A percentile compares a stretch with the other conserved stretches of the same genome.
These are phyloP conservation scores for Aspergillus uvarum DNA, from an alignment of 2,329 filamentous ascomycete species.

Conservation along the genomic window DNA sequence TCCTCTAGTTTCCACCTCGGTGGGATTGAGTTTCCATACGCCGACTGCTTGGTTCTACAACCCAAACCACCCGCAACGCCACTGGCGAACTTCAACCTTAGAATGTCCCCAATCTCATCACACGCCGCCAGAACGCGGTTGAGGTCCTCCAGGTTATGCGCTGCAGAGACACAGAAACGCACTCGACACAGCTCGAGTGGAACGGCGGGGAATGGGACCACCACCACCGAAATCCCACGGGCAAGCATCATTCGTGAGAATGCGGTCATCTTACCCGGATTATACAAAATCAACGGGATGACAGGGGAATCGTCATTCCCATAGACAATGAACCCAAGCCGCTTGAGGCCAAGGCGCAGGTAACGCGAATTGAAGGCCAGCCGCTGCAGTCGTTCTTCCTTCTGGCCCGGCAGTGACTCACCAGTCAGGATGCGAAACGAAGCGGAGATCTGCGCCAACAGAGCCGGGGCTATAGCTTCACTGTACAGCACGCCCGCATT, in stretches of 20 bases:
- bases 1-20: constrained; percentile 71
- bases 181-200: constrained; percentile 92
- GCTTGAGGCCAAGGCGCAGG: constrained; percentile 94
- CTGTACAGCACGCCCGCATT: constrained; percentile 86
- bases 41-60: constrained; percentile 69
- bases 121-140: constrained; percentile 86
- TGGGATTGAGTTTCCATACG: constrained; percentile 33
- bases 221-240: constrained; percentile 94
- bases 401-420: constrained; percentile 86
- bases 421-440: constrained; percentile 87
- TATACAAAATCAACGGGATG: constrained; percentile 89
- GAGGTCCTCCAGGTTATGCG: constrained; percentile 97
- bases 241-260: constrained; percentile 99
- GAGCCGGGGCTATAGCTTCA: constrained; percentile 82
- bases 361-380: constrained; percentile 98
- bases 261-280: constrained; percentile 95
- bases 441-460: constrained; percentile 85
- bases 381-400: constrained; percentile 90
- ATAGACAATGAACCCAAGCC: constrained; percentile 93
- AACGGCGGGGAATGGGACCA: constrained; percentile 95
- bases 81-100: constrained; percentile 96
- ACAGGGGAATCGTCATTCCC: constrained; percentile 98
- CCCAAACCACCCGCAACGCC: constrained; percentile 86
- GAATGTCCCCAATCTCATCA: constrained; percentile 84
- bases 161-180: constrained; percentile 91